Conservation (phyloP, 1,139 yeast species). For the Blastobotrys aristatus region DNA sequence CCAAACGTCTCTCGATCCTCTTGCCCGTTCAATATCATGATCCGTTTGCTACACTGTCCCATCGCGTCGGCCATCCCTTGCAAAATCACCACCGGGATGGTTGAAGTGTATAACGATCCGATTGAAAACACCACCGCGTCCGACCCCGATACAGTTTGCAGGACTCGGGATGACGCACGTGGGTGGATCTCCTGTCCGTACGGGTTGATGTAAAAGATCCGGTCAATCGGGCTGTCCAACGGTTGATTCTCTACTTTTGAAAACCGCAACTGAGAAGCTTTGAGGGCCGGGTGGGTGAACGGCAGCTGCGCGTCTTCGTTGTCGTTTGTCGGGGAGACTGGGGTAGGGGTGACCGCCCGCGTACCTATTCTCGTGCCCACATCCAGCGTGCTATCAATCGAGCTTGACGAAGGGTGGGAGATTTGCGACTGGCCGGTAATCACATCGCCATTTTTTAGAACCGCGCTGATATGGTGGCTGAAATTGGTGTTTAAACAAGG, state of each 20-base stretch:
- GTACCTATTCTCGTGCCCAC: background rate
- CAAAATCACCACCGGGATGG: conserved; percentile 68
- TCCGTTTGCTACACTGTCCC: conserved; percentile 19
- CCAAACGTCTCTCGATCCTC: conserved; percentile 73
- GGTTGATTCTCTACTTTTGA: conserved; percentile 48
- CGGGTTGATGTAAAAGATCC: conserved; percentile 78
- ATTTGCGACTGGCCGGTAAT: conserved; percentile 95
- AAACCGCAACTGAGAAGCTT: conserved; percentile 68
- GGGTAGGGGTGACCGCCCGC: conserved; percentile 10
- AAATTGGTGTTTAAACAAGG: conserved; percentile 84
- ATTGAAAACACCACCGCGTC: conserved; percentile 69
- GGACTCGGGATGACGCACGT: conserved; percentile 60
- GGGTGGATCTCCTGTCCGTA: conserved; percentile 88
- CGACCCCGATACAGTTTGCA: conserved; percentile 43
- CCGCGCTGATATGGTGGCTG: conserved; percentile 81
- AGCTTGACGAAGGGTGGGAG: conserved; percentile 60
- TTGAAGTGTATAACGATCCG: conserved; percentile 85
- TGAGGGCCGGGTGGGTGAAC: conserved; percentile 74
- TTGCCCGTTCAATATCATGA: conserved; percentile 61
- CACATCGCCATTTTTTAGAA: conserved; percentile 60
- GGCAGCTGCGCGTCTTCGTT: conserved; percentile 64
- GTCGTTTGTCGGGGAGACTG: conserved; percentile 27
- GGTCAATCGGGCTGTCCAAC: conserved; percentile 65
- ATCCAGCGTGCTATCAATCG: conserved; percentile 7
- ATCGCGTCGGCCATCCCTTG: conserved; percentile 55